Evolutionary conservation across 2,329 filamentous ascomycete species (phyloP).

Genomic region (Ophiostoma ulmi): DNA sequence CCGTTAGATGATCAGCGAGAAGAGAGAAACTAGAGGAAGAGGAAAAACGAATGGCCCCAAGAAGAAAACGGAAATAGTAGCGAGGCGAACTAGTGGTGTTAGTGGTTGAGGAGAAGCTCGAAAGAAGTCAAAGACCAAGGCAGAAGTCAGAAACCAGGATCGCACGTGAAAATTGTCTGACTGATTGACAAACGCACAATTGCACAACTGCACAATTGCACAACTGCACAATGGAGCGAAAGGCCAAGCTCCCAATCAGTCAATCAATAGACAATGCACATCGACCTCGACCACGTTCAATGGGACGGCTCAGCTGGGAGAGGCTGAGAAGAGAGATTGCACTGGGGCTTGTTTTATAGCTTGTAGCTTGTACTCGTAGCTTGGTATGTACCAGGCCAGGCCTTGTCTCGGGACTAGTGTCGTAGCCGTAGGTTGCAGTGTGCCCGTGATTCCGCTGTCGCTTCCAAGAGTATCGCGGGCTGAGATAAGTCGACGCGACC

Average conservation of each 20-base stretch:
- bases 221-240: neutral
- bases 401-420: neutral
- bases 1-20: neutral
- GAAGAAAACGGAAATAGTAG: slow-evolving; percentile 3
- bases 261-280: neutral
- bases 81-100: neutral
- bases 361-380: no score
- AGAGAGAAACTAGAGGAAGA: neutral
- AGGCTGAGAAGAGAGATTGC: neutral
- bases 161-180: neutral
- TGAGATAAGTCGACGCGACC: neutral
- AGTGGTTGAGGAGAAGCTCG: neutral
- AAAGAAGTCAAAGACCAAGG: neutral
- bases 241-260: neutral
- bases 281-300: neutral
- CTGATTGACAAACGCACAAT: neutral
- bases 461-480: neutral
- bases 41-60: neutral
- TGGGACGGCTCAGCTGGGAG: slow-evolving; percentile 1
- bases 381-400: no score
- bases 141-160: neutral
- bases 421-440: neutral
- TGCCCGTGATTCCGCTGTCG: neutral
- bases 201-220: neutral
- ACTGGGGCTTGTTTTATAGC: neutral